Conservation (phyloP, 2,329 filamentous ascomycete genomes). For the Aspergillus eucalypticola region DNA sequence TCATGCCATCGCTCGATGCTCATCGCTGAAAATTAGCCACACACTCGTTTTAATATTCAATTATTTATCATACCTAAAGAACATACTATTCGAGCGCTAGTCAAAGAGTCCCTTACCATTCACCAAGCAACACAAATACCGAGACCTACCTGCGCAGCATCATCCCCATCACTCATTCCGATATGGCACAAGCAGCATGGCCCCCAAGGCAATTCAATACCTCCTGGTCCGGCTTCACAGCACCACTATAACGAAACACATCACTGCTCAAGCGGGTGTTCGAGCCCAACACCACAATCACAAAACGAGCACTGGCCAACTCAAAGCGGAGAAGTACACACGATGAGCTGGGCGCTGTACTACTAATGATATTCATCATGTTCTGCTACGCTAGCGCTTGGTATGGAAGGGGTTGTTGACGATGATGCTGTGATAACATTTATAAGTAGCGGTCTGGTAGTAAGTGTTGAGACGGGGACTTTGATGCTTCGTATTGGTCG, state of each 20-base stretch:
- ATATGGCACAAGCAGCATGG: slow-evolving; percentile 41
- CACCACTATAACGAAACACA: slow-evolving; percentile 32
- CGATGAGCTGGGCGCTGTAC: no score
- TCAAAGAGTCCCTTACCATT: slow-evolving; percentile 34
- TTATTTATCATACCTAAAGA: slow-evolving; percentile 29
- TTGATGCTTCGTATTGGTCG: no score
- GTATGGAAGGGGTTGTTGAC: no score
- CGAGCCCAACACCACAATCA: neutral
- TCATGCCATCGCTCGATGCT: no score
- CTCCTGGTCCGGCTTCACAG: slow-evolving; percentile 44
- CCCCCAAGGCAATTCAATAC: slow-evolving; percentile 35
- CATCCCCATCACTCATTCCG: slow-evolving; percentile 41
- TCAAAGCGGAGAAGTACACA: no score
- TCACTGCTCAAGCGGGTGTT: neutral
- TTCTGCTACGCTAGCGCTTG: no score
- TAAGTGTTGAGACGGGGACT: no score
- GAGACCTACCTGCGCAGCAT: slow-evolving; percentile 40
- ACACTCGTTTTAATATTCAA: neutral
- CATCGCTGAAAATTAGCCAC: neutral
- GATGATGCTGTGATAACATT: no score
- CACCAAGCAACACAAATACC: slow-evolving; percentile 41
- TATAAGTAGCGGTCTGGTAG: no score
- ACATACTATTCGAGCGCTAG: slow-evolving; percentile 37
- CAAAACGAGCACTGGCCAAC: neutral
- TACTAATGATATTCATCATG: no score